Evolutionary conservation across 2,329 filamentous ascomycete genomes (phyloP).

Genomic region (Plenodomus tracheiphilus): DNA sequence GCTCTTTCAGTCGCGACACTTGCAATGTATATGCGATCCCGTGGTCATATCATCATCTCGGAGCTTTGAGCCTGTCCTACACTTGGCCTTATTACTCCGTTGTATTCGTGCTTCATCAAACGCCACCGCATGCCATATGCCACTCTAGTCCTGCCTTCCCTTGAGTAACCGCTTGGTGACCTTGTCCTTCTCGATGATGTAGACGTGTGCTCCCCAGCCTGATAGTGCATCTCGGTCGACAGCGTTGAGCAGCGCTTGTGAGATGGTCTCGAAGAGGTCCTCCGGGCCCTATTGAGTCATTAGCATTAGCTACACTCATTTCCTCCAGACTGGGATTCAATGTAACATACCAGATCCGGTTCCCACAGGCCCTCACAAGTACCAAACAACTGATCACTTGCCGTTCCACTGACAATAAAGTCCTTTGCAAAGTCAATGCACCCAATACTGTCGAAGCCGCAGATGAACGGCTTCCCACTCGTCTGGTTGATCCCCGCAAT

Average conservation of each 20-base stretch:
- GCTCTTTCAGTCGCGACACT: neutral
- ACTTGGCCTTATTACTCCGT: neutral
- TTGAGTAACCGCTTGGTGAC: slow-evolving; percentile 98
- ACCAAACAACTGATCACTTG: slow-evolving; percentile 96
- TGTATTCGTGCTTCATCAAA: slow-evolving; percentile 17
- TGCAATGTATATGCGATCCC: neutral
- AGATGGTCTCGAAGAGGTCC: slow-evolving; percentile 97
- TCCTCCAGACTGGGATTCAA: neutral
- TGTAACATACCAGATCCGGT: slow-evolving; percentile 75
- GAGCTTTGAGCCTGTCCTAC: slow-evolving; percentile 3
- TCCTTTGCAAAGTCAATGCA: slow-evolving; percentile 99
- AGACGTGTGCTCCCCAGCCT: slow-evolving; percentile 97
- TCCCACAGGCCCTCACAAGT: slow-evolving; percentile 99
- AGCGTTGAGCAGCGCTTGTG: slow-evolving; percentile 91
- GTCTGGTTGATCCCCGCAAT: slow-evolving; percentile 94
- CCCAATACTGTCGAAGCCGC: slow-evolving; percentile 97
- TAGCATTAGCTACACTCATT: slow-evolving; percentile 5
- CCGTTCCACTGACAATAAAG: slow-evolving; percentile 96
- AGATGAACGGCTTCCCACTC: slow-evolving; percentile 94
- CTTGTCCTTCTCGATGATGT: slow-evolving; percentile 99
- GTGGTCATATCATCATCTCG: slow-evolving; percentile 14
- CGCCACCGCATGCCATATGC: slow-evolving; percentile 11
- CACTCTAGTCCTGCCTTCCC: slow-evolving; percentile 78
- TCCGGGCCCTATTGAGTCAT: slow-evolving; percentile 69
- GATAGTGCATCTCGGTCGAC: slow-evolving; percentile 96